phyloP scores from a whole-genome alignment of 305 asterid genomes.

The Solanum hybrid region DNA sequence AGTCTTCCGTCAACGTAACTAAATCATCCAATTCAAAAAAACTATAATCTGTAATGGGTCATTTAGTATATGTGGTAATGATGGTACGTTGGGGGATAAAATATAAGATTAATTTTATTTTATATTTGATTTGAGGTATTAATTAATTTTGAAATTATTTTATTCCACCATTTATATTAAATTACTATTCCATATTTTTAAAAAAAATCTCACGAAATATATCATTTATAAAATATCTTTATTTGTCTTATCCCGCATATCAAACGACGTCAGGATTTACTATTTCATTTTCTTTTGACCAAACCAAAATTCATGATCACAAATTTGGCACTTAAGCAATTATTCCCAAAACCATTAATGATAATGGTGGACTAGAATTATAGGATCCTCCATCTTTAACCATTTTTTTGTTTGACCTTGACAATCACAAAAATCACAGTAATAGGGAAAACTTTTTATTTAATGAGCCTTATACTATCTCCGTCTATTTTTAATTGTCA shows the following conservation, averaged over 20 bases:
- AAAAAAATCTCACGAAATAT: neutral
- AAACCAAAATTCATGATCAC: neutral
- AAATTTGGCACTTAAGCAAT: neutral
- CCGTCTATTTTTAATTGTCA: rapidly evolving
- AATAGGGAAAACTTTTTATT: neutral
- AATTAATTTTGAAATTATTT: neutral
- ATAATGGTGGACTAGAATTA: neutral
- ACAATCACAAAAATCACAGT: neutral
- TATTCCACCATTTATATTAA: neutral
- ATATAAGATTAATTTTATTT: neutral
- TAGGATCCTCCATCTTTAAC: neutral
- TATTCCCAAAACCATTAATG: neutral
- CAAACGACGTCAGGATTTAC: rapidly evolving
- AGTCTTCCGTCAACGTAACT: neutral
- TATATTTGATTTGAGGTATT: neutral
- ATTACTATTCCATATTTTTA: neutral
- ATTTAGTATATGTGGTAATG: neutral
- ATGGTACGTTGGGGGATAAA: neutral
- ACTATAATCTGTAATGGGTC: neutral
- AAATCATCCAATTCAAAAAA: neutral
- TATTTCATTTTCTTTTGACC: neutral
- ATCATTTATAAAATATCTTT: neutral
- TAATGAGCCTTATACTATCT: neutral
- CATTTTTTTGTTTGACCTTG: neutral
- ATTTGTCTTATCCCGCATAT: neutral